phyloP scores from a whole-genome alignment of 495 filamentous ascomycete genomes.

The Penicillium goetzii region DNA sequence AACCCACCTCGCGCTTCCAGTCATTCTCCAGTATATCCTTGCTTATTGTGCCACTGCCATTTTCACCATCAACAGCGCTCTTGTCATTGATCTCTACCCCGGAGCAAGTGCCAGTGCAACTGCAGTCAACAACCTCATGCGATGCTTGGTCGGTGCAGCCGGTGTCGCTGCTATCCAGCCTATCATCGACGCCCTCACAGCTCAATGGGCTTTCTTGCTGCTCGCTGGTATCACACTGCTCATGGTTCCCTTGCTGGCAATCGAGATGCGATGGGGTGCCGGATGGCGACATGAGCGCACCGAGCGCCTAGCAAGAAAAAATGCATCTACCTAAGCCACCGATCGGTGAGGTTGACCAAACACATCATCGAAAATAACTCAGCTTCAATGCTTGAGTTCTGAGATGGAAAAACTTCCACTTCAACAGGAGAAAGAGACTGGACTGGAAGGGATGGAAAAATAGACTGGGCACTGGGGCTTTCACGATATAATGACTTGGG shows the following conservation, averaged over 20 bases:
- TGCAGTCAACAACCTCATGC: conserved; percentile 71
- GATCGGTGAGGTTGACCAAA: neutral
- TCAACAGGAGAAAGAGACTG: neutral
- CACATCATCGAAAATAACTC: neutral
- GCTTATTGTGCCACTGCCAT: conserved; percentile 45
- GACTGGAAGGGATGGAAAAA: neutral
- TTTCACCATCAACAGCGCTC: conserved; percentile 60
- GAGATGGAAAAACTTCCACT: neutral
- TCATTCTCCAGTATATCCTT: conserved; percentile 61
- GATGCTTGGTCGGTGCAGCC: conserved; percentile 69
- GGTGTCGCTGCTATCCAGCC: conserved; percentile 64
- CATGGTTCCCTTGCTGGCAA: conserved; percentile 41
- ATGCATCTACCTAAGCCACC: neutral
- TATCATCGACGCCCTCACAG: conserved; percentile 63
- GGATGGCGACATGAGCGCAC: conserved; percentile 44
- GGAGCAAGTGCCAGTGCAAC: conserved; percentile 65
- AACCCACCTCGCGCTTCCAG: conserved; percentile 53
- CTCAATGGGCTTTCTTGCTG: conserved; percentile 64
- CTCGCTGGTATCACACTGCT: conserved; percentile 50
- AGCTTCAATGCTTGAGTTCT: neutral
- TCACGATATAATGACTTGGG: conserved; percentile 28
- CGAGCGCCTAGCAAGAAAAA: conserved; percentile 27
- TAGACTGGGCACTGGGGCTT: conserved; percentile 9
- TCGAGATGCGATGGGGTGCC: conserved; percentile 50
- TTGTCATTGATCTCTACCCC: conserved; percentile 70